A percentile compares a stretch with the other conserved stretches of the same genome.
Evolutionary conservation across 2,329 filamentous ascomycete species (phyloP).

Genomic region (Monilinia vaccinii-corymbosi): DNA sequence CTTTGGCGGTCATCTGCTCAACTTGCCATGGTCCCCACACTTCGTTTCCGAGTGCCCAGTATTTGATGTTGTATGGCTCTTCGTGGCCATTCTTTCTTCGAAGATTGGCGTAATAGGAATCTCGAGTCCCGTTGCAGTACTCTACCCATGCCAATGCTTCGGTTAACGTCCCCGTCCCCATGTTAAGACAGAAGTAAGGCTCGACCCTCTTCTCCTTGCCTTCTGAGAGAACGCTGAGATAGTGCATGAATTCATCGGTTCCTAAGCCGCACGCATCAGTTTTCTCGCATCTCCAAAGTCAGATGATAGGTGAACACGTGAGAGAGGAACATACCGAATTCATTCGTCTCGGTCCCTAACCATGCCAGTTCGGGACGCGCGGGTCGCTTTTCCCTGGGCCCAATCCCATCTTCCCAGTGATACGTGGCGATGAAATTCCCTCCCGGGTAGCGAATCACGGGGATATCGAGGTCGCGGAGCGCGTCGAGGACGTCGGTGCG

Average conservation of each 20-base stretch:
- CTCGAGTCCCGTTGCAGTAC: slow-evolving; percentile 71
- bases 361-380: slow-evolving; percentile 62
- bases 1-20: slow-evolving; percentile 46
- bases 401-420: slow-evolving; percentile 76
- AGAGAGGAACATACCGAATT: slow-evolving; percentile 46
- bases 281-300: background rate
- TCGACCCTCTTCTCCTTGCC: slow-evolving; percentile 54
- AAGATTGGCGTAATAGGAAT: slow-evolving; percentile 76
- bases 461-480: slow-evolving; percentile 63
- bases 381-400: slow-evolving; percentile 61
- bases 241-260: slow-evolving; percentile 79
- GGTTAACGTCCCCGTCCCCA: slow-evolving; percentile 59
- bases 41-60: slow-evolving; percentile 79
- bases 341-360: slow-evolving; percentile 66
- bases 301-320: background rate
- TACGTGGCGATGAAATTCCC: slow-evolving; percentile 82
- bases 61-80: slow-evolving; percentile 74
- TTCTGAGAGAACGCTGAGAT: slow-evolving; percentile 61
- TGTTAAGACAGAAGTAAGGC: slow-evolving; percentile 73
- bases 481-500: slow-evolving; percentile 69
- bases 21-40: slow-evolving; percentile 40
- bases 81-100: slow-evolving; percentile 65
- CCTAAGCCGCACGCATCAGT: slow-evolving; percentile 12
- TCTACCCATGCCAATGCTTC: slow-evolving; percentile 67
- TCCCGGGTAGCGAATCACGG: slow-evolving; percentile 72